Conservation (phyloP, 257 asterid genomes). For the Solanum clarkiae region DNA sequence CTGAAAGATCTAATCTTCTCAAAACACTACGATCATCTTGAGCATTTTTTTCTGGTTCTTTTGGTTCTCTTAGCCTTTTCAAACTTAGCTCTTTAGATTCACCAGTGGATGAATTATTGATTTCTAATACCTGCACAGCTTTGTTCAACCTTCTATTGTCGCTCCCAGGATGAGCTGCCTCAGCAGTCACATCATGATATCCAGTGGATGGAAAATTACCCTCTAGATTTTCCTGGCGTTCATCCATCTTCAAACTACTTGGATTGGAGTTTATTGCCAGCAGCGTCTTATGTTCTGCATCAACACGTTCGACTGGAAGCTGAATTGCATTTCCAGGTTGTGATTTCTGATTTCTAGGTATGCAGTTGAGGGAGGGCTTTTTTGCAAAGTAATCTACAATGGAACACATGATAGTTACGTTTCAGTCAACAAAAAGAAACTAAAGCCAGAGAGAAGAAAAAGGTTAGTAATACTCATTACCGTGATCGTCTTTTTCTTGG, state of each 20-base stretch:
- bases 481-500: slow-evolving; percentile 13
- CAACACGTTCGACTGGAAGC: slow-evolving; percentile 2
- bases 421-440: slow-evolving; percentile 2
- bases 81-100: slow-evolving; percentile 47
- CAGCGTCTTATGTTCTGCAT: slow-evolving; percentile 1
- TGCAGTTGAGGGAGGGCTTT: slow-evolving; percentile 14
- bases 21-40: slow-evolving; percentile 49
- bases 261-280: slow-evolving; percentile 9
- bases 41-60: slow-evolving; percentile 24
- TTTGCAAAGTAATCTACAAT: slow-evolving; percentile 25
- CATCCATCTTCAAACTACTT: slow-evolving; percentile 4
- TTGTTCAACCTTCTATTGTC: slow-evolving; percentile 19
- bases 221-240: slow-evolving; percentile 12
- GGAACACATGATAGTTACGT: slow-evolving; percentile 3
- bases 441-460: neutral
- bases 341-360: slow-evolving; percentile 21
- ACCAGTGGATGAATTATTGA: slow-evolving; percentile 11
- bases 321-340: slow-evolving; percentile 29
- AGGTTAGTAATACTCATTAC: slow-evolving; percentile 13
- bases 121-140: slow-evolving; percentile 26
- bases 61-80: slow-evolving; percentile 49
- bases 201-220: slow-evolving; percentile 13
- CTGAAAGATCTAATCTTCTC: slow-evolving; percentile 66
- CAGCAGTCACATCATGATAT: slow-evolving; percentile 2
- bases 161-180: slow-evolving; percentile 10